These are phyloP conservation scores for Elaeis guineensis DNA, from an alignment of 176 grass and related monocot genomes.

Conservation along the genomic window DNA sequence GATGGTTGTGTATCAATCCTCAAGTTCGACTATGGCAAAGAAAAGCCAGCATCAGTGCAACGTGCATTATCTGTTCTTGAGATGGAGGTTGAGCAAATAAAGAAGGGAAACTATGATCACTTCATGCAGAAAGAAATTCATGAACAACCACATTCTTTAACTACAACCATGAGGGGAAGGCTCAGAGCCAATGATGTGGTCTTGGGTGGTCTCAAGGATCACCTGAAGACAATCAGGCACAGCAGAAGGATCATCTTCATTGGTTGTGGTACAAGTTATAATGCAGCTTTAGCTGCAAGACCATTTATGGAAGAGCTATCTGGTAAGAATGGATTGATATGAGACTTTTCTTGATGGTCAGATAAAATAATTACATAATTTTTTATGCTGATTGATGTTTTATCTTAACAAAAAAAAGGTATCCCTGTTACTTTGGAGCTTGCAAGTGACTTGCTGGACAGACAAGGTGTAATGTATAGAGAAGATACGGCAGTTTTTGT, in stretches of 20 bases:
- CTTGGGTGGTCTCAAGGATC: slow-evolving; percentile 84
- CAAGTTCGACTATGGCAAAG: slow-evolving; percentile 72
- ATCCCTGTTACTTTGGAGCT: slow-evolving; percentile 91
- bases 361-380: too few species aligned
- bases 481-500: slow-evolving; percentile 89
- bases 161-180: slow-evolving; percentile 91
- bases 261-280: slow-evolving; percentile 93
- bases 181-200: slow-evolving; percentile 61
- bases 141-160: slow-evolving; percentile 81
- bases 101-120: slow-evolving; percentile 85
- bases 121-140: slow-evolving; percentile 99
- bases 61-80: slow-evolving; percentile 89
- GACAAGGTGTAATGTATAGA: slow-evolving; percentile 74
- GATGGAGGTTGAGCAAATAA: slow-evolving; percentile 98
- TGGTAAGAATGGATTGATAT: slow-evolving; percentile 33
- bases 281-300: slow-evolving; percentile 75
- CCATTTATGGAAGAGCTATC: slow-evolving; percentile 86
- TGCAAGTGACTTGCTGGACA: slow-evolving; percentile 83
- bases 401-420: slow-evolving; percentile 18
- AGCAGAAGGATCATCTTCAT: slow-evolving; percentile 81
- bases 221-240: slow-evolving; percentile 72
- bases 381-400: neutral
- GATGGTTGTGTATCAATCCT: slow-evolving; percentile 81
- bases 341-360: neutral
- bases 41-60: slow-evolving; percentile 81